A percentile compares a stretch with the other conserved stretches of the same genome.
Conservation (phyloP, 306 rosid species). For the Hippophae rhamnoides region DNA sequence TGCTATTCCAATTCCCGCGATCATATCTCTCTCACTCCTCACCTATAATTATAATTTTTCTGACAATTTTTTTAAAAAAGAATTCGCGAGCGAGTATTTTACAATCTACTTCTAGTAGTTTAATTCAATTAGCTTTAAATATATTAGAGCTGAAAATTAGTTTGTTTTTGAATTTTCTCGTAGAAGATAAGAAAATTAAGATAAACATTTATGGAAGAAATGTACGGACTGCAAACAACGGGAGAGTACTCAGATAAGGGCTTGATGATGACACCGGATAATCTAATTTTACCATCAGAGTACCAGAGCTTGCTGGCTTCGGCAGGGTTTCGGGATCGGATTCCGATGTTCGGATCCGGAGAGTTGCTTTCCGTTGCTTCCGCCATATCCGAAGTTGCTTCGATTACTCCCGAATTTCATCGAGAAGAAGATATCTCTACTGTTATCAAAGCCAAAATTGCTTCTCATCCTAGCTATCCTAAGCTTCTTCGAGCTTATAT, state of each 20-base stretch:
- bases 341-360: slow-evolving; percentile 22
- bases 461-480: slow-evolving; percentile 72
- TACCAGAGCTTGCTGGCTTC: slow-evolving; percentile 29
- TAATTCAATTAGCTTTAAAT: neutral
- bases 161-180: neutral
- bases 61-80: too few relatives aligned
- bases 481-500: slow-evolving; percentile 51
- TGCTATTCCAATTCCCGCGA: slow-evolving; percentile 22
- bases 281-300: slow-evolving; percentile 3
- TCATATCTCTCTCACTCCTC: slow-evolving; percentile 6
- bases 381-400: slow-evolving; percentile 23
- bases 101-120: neutral
- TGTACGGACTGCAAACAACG: slow-evolving; percentile 19
- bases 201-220: slow-evolving; percentile 32
- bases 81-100: too few relatives aligned
- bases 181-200: slow-evolving; percentile 8
- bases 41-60: neutral
- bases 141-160: neutral
- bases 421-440: slow-evolving; percentile 27
- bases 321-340: slow-evolving; percentile 6
- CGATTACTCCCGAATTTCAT: slow-evolving; percentile 15
- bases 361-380: slow-evolving; percentile 20
- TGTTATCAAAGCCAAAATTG: slow-evolving; percentile 38
- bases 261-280: slow-evolving; percentile 10
- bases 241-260: slow-evolving; percentile 18